A percentile compares a stretch with the other conserved stretches of the same genome.
phyloP scores from a whole-genome alignment of 371 early-diverging fungal genomes.

The Mortierella sp. region DNA sequence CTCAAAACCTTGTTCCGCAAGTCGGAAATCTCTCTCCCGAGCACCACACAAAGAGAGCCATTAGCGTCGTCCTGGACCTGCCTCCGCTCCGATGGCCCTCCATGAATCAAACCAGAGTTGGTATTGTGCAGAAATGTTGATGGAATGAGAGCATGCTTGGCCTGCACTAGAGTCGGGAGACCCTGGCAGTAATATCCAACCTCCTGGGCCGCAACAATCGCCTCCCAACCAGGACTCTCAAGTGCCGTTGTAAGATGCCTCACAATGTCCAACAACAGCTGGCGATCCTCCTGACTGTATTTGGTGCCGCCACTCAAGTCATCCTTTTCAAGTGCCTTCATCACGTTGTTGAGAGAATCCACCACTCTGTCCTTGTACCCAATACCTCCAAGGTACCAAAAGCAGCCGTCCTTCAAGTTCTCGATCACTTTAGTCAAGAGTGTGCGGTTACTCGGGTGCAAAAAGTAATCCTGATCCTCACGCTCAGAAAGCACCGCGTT shows the following conservation, averaged over 20 bases:
- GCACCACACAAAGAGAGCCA: background rate
- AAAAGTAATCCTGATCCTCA: slow-evolving; percentile 78
- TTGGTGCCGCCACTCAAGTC: slow-evolving; percentile 2
- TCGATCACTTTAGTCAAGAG: slow-evolving; percentile 68
- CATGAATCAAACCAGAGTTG: background rate
- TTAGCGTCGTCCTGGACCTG: background rate
- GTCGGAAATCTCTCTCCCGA: background rate
- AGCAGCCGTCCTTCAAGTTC: slow-evolving; percentile 74
- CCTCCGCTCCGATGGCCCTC: background rate
- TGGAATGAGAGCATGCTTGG: slow-evolving; percentile 19
- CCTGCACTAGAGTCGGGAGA: slow-evolving; percentile 21
- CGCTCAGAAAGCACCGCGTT: slow-evolving; percentile 77
- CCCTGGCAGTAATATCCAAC: slow-evolving; percentile 34
- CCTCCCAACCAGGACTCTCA: slow-evolving; percentile 16
- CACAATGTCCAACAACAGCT: slow-evolving; percentile 24
- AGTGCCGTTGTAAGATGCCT: slow-evolving; percentile 20
- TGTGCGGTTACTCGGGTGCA: slow-evolving; percentile 70
- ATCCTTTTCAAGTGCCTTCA: slow-evolving; percentile 15
- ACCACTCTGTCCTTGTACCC: slow-evolving; percentile 10
- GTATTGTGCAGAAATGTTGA: background rate
- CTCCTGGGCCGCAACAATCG: slow-evolving; percentile 19
- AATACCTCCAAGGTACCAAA: slow-evolving; percentile 67
- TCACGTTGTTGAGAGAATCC: slow-evolving; percentile 19
- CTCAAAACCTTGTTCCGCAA: background rate
- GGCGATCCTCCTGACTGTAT: slow-evolving; percentile 28